Evolutionary conservation across 805 yeast species (phyloP).

Genomic region (Yarrowia porcina): DNA sequence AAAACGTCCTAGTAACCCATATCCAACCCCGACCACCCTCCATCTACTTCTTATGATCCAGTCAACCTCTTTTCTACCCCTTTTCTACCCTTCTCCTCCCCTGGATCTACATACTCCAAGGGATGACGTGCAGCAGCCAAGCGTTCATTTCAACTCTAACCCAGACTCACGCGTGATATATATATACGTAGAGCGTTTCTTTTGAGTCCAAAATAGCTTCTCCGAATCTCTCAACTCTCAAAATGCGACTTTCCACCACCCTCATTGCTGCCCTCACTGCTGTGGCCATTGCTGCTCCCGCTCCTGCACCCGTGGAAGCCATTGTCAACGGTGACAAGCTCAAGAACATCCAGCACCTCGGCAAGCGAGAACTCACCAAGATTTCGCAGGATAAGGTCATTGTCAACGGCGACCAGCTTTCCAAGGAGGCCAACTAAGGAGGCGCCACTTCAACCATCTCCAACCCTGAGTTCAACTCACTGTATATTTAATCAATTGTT

Average conservation of each 20-base stretch:
- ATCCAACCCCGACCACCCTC: neutral
- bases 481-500: constrained; percentile 7
- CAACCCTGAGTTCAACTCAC: neutral
- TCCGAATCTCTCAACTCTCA: neutral
- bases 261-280: neutral
- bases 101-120: neutral
- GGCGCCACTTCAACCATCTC: neutral
- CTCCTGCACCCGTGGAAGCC: neutral
- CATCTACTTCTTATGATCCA: neutral
- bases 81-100: neutral
- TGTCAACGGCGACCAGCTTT: constrained; percentile 5
- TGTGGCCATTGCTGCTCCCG: constrained; percentile 10
- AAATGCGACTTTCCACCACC: neutral
- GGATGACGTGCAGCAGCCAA: constrained; percentile 22
- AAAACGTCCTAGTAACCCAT: neutral
- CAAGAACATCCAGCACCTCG: neutral
- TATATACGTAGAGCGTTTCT: neutral
- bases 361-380: neutral
- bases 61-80: neutral
- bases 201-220: too few relatives aligned
- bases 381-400: neutral
- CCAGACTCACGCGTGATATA: neutral
- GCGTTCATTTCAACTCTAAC: neutral
- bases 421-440: neutral
- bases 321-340: constrained; percentile 7